A percentile compares a stretch with the other conserved stretches of the same genome.
These are phyloP conservation scores for Penicillium sp. DNA, from an alignment of 2,329 filamentous ascomycete genomes.

Conservation along the genomic window DNA sequence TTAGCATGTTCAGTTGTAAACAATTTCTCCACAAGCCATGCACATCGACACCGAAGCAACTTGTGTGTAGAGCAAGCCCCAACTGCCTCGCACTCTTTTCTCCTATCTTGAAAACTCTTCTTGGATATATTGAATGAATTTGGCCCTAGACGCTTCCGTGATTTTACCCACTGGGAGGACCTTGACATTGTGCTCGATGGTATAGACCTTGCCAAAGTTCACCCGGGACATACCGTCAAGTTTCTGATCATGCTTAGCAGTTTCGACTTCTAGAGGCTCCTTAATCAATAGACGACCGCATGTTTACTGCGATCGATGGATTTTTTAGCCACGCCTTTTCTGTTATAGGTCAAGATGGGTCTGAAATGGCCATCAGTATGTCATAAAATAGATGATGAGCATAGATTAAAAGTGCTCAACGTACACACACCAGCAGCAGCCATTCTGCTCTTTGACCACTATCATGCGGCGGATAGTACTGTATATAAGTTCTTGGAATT, in stretches of 20 bases:
- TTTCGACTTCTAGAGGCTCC: constrained; percentile 36
- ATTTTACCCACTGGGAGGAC: constrained; percentile 43
- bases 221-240: constrained; percentile 40
- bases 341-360: constrained; percentile 42
- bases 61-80: background rate
- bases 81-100: background rate
- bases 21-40: background rate
- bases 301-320: constrained; percentile 40
- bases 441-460: constrained; percentile 27
- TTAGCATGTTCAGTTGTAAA: background rate
- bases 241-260: constrained; percentile 17
- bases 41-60: background rate
- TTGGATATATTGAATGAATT: constrained; percentile 13
- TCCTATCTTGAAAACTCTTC: background rate
- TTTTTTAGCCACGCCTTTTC: constrained; percentile 37
- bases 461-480: constrained; percentile 36
- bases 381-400: background rate
- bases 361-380: constrained; percentile 23
- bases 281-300: constrained; percentile 43
- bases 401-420: constrained; percentile 3
- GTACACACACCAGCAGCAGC: constrained; percentile 38
- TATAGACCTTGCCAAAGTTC: constrained; percentile 44
- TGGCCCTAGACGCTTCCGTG: constrained; percentile 24
- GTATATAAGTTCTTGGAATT: constrained; percentile 27
- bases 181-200: constrained; percentile 46